These are phyloP conservation scores for Hydrangea macrophylla DNA, from an alignment of 148 eudicot genomes.

Conservation along the genomic window DNA sequence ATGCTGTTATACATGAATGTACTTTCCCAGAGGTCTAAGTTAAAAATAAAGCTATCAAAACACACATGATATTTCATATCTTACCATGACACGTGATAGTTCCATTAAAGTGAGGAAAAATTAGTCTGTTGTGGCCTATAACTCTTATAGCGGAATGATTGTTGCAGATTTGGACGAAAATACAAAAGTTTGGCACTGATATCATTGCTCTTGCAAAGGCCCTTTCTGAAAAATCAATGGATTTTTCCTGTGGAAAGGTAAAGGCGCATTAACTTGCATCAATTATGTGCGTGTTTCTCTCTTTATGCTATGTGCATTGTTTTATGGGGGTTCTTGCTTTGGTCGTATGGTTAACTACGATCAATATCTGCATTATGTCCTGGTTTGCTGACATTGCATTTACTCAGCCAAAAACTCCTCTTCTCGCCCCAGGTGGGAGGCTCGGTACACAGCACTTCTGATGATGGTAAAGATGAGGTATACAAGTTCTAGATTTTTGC, in stretches of 20 bases:
- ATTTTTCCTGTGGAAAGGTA: slow-evolving; percentile 54
- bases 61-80: not conserved
- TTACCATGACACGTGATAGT: not conserved
- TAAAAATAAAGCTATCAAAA: not conserved
- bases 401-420: not conserved
- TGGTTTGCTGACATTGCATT: not conserved
- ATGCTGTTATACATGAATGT: not conserved
- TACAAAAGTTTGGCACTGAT: slow-evolving; percentile 64
- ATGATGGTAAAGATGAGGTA: not conserved
- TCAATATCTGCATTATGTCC: not conserved
- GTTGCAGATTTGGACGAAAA: slow-evolving; percentile 69
- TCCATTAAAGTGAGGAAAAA: not conserved
- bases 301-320: not conserved
- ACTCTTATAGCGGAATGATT: not conserved
- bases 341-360: not conserved
- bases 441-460: not conserved
- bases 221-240: slow-evolving; percentile 58
- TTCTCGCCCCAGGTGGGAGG: not conserved
- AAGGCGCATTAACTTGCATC: slow-evolving; percentile 9
- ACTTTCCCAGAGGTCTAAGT: not conserved
- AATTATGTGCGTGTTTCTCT: not conserved
- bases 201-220: slow-evolving; percentile 63
- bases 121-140: not conserved
- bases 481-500: not conserved
- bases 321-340: not conserved